Percentiles rank a stretch among this genome's conserved stretches.
phyloP scores from a whole-genome alignment of 2,329 filamentous ascomycete genomes.

The Colletotrichum sp. region DNA sequence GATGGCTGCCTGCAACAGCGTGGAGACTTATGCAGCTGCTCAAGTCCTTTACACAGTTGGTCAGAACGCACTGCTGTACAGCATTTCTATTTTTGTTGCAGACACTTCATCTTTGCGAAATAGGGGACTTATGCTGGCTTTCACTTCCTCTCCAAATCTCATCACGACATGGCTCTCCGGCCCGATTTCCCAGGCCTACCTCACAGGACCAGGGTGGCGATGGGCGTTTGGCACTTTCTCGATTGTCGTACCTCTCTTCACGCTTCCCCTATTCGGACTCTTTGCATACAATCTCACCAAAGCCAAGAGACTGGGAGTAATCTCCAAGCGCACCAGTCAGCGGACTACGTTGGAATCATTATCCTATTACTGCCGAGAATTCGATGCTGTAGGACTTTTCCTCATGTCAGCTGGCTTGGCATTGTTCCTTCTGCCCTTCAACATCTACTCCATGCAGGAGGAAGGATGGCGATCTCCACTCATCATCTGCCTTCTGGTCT shows the following conservation, averaged over 20 bases:
- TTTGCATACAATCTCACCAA: neutral
- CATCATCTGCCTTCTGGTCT: constrained; percentile 51
- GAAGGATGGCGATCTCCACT: constrained; percentile 46
- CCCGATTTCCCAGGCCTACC: neutral
- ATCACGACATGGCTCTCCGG: neutral
- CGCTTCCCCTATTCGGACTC: neutral
- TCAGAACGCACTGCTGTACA: neutral
- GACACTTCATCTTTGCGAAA: neutral
- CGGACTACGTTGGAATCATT: neutral
- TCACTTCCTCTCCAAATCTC: neutral
- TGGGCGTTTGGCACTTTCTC: neutral
- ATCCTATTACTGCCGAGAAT: neutral
- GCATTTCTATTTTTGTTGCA: neutral
- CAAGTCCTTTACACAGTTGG: constrained; percentile 22
- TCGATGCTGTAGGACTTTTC: constrained; percentile 45
- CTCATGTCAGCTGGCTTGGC: constrained; percentile 55
- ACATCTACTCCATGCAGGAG: constrained; percentile 35
- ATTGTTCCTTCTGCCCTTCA: constrained; percentile 58
- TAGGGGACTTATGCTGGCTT: neutral
- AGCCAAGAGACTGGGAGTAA: neutral
- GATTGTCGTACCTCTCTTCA: neutral
- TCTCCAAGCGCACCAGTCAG: neutral
- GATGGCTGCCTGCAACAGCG: constrained; percentile 56
- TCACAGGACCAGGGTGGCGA: neutral
- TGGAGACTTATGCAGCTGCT: constrained; percentile 38